A percentile compares a stretch with the other conserved stretches of the same genome.
phyloP scores from a whole-genome alignment of 495 filamentous ascomycete genomes.

The Penicillium canescens region DNA sequence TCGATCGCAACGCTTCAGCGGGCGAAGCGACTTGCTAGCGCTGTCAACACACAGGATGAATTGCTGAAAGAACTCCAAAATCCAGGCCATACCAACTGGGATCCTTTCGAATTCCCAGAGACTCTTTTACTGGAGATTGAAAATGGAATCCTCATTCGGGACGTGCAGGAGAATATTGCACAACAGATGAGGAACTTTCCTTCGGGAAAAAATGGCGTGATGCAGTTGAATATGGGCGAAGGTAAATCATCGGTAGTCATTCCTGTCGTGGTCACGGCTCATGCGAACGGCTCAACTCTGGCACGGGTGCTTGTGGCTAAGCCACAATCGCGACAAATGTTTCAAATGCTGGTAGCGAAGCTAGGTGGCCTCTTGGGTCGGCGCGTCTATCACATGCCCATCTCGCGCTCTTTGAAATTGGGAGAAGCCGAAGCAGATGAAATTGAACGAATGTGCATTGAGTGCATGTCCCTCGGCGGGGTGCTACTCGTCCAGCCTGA shows the following conservation, averaged over 20 bases:
- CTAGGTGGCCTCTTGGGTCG: conserved; percentile 61
- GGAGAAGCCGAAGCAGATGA: conserved; percentile 17
- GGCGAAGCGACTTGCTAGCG: conserved; percentile 31
- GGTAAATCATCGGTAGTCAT: conserved; percentile 74
- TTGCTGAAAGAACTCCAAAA: conserved; percentile 55
- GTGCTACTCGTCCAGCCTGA: conserved; percentile 68
- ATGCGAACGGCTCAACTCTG: conserved; percentile 55
- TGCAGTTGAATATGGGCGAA: conserved; percentile 79
- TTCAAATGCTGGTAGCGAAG: conserved; percentile 57
- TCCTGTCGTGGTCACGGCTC: conserved; percentile 55
- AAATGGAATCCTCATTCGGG: conserved; percentile 60
- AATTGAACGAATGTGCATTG: conserved; percentile 22
- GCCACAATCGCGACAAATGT: conserved; percentile 63
- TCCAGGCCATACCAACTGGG: conserved; percentile 54
- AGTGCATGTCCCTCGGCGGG: conserved; percentile 52
- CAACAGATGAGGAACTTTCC: conserved; percentile 51
- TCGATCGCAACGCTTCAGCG: conserved; percentile 41
- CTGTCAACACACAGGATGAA: conserved; percentile 24
- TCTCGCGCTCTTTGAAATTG: conserved; percentile 54
- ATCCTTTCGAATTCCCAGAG: conserved; percentile 54
- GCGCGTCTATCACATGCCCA: conserved; percentile 60
- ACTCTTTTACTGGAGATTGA: conserved; percentile 67
- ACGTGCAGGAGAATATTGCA: conserved; percentile 60
- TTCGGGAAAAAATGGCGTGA: conserved; percentile 46
- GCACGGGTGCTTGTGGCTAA: conserved; percentile 64